Conservation (phyloP, 2,329 filamentous ascomycete species). For the Lachnellula suecica region DNA sequence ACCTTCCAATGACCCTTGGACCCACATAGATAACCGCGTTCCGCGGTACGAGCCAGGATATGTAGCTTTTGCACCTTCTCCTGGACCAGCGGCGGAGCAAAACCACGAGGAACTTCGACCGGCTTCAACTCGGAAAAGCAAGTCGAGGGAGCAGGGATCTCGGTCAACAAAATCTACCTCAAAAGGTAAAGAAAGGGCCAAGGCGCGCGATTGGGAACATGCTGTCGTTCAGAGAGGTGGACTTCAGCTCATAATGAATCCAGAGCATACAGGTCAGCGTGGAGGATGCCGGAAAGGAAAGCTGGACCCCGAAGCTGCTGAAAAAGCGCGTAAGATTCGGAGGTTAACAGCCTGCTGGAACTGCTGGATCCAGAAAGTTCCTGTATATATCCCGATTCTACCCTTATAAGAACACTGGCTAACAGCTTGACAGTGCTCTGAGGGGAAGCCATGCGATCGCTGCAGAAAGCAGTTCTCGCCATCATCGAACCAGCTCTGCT, state of each 20-base stretch:
- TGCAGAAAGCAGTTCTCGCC: conserved; percentile 19
- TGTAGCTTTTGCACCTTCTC: conserved; percentile 16
- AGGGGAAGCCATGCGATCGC: conserved; percentile 19
- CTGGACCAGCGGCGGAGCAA: conserved; percentile 12
- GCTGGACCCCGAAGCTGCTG: conserved; percentile 17
- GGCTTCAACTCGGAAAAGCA: neutral
- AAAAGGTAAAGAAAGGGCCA: conserved; percentile 13
- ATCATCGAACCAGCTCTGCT: conserved; percentile 14
- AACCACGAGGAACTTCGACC: conserved; percentile 5
- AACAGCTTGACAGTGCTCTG: conserved; percentile 17
- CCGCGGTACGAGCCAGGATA: conserved; percentile 11
- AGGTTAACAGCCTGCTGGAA: conserved; percentile 24
- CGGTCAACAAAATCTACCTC: neutral
- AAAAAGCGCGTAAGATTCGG: conserved; percentile 21
- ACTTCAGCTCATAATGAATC: conserved; percentile 4
- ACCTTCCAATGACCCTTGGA: conserved; percentile 18
- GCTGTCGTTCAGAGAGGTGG: conserved; percentile 13
- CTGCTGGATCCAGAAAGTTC: conserved; percentile 26
- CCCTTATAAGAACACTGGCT: neutral
- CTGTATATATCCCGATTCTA: conserved; percentile 7
- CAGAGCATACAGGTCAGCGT: conserved; percentile 5
- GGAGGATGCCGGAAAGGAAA: conserved; percentile 17
- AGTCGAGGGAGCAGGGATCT: neutral
- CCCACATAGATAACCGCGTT: conserved; percentile 10
- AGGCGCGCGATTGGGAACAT: conserved; percentile 12